A percentile compares a stretch with the other conserved stretches of the same genome.
Conservation (phyloP, 2,329 filamentous ascomycete genomes). For the Sclerotinia minor region DNA sequence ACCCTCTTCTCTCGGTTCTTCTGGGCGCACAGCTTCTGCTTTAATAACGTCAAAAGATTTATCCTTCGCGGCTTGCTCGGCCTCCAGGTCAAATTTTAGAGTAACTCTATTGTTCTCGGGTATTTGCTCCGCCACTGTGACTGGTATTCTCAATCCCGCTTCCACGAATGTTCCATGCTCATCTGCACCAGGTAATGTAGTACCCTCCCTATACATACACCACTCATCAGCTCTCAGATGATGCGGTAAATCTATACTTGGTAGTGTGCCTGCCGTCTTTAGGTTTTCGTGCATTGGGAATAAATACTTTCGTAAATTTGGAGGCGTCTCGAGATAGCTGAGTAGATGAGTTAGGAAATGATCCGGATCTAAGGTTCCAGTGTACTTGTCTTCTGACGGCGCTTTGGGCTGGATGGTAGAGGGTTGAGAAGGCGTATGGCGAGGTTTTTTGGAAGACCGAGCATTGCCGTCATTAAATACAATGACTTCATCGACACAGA, state of each 20-base stretch:
- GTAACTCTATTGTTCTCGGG: constrained; percentile 74
- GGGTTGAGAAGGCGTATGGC: constrained; percentile 31
- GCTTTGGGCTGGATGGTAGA: constrained; percentile 46
- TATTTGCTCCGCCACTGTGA: constrained; percentile 50
- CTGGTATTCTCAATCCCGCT: constrained; percentile 55
- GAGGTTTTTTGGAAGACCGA: constrained; percentile 35
- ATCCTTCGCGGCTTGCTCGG: constrained; percentile 44
- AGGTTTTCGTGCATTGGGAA: constrained; percentile 81
- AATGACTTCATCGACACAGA: constrained; percentile 81
- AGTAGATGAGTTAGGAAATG: constrained; percentile 80
- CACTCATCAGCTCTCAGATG: constrained; percentile 76
- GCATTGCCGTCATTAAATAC: constrained; percentile 72
- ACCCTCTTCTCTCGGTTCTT: constrained; percentile 67
- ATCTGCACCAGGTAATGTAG: constrained; percentile 55
- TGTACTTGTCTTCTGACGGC: constrained; percentile 50
- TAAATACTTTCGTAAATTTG: constrained; percentile 73
- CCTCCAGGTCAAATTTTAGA: constrained; percentile 58
- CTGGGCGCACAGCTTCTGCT: constrained; percentile 66
- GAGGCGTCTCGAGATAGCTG: constrained; percentile 80
- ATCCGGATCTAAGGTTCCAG: constrained; percentile 70
- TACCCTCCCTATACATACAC: constrained; percentile 77
- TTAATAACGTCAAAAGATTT: constrained; percentile 31
- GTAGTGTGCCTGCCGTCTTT: constrained; percentile 68
- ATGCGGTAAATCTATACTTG: constrained; percentile 81
- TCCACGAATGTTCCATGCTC: constrained; percentile 55